Evolutionary conservation across 169 alveolate genomes (phyloP), one percentile per base, ranked within the genome.

Genomic region (Plasmodium reichenowi): DNA sequence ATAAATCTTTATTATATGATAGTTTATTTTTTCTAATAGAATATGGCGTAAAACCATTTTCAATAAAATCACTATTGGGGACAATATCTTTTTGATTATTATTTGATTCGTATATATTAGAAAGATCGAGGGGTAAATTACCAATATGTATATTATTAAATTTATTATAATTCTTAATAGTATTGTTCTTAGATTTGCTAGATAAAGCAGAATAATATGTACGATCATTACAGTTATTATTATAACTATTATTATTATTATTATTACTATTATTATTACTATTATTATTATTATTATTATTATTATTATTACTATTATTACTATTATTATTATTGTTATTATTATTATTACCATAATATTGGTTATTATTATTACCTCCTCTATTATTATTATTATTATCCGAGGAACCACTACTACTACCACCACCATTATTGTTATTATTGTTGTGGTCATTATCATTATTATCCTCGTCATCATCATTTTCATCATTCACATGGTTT

Each of bases 381-480:
- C 71, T 50, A 50, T 20, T 64, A 10, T 38, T 29, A 22, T 47
- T 58, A 45, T 70, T 68, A 20, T 22, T 72, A 24, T 38, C 45
- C 12, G 50, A 60, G 22, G 26, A 68, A 10, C 74, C 58, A 9
- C 64, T 72, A 43, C 64, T 72, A 38, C 64, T 58, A 29, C 64
- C 70, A 38, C 52, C 26, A 66, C 73, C 62, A 47, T 67, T 78
- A 22, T 26, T 63, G 6, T 50, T 38, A 22, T 29, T n/a, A 29
- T n/a, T 26, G 43, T 43, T 24, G 2, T 45, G 38, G 3, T 50
- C 54, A 17, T 20, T 38, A 48, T 20, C 59, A 9, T 68, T 22
- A n/a, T 83, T 32, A 12, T 54, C 45, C 13, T 83, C 71, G 43
- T 50, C 83, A 15, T 68, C 64, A 17, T 83, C 32, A 38, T 83